A percentile compares a stretch with the other conserved stretches of the same genome.
These are phyloP conservation scores for Rossbeevera mucosa DNA, from an alignment of 768 basidiomycete species.

Conservation along the genomic window DNA sequence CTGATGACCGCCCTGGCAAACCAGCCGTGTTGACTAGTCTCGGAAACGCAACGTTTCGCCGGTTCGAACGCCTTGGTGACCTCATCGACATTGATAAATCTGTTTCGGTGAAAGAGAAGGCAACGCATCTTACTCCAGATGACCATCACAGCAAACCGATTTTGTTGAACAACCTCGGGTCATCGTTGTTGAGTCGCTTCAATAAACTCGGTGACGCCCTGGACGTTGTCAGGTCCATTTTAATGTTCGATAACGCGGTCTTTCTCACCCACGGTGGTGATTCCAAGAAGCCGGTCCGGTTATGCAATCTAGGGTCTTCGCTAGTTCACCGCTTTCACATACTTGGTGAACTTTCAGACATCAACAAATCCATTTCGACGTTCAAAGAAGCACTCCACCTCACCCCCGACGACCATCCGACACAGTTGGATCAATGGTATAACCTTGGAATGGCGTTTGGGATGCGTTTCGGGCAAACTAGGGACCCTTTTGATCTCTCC, in stretches of 20 bases:
- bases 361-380: not conserved
- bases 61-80: not conserved
- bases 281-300: not conserved
- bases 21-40: not conserved
- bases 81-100: not conserved
- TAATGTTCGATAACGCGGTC: not conserved
- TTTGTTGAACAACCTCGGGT: not conserved
- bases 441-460: not conserved
- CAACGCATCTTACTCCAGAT: not conserved
- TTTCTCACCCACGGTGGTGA: not conserved
- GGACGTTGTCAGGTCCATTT: not conserved
- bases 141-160: not conserved
- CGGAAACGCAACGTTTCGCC: not conserved
- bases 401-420: not conserved
- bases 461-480: not conserved
- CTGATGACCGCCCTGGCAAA: not conserved
- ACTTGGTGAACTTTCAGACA: not conserved
- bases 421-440: not conserved
- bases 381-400: not conserved
- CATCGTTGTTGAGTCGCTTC: not conserved
- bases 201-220: not conserved
- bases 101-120: not conserved
- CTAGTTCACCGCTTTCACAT: not conserved
- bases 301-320: not conserved
- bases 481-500: not conserved